Base-by-base conservation (phyloP, 148 eudicot genomes). In the Fagopyrum homotropicum region DNA sequence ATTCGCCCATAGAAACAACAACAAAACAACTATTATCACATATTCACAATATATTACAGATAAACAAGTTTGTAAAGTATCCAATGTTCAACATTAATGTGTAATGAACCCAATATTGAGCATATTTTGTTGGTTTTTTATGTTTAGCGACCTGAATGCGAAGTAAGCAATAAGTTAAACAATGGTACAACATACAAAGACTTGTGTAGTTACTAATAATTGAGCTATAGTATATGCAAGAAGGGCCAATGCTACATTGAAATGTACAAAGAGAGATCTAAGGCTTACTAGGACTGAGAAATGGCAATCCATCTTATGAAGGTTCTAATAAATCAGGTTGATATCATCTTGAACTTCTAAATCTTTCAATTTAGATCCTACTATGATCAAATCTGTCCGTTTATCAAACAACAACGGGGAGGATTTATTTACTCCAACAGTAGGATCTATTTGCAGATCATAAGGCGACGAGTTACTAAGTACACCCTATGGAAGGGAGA, bases 91-190 rank as follows among this genome's bases (percentile, higher is more conserved):
- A 75, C 90, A 61, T 29, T 61, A 61, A 86, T 26, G 98, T 91
- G 81, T 96, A 96, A 11, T 80, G 93, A 75, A 93, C 77, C 99
- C 99, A 95, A 75, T 89, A 77, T 46, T 77, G 85, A 73, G 96
- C 87, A 69, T 89, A 75, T 76, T 84, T 92, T 70, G 84, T 86
- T 77, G 99, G 99, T 79, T 89, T 92, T 35, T 78, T 84, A 80
- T 92, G 89, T 79, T 87, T 87, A 29, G 87, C 75, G 81, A 96
- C 94, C 99, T 92, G 22, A 63, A 84, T 55, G 72, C 82, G 60
- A 70, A 68, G 75, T 45, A 75, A 44, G 71, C 71, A 46, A 29
- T 26, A 61, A 61, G 17, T n/a, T 72, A 30, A 68, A 45, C n/a
- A 19, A 30, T 6, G 9, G n/a, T 45, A 22, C 40, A 47, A 35